Evolutionary conservation across 2,329 filamentous ascomycete species (phyloP), one percentile per base, ranked within the genome.

Genomic region (Hymenotorrendiella dingleyae): DNA sequence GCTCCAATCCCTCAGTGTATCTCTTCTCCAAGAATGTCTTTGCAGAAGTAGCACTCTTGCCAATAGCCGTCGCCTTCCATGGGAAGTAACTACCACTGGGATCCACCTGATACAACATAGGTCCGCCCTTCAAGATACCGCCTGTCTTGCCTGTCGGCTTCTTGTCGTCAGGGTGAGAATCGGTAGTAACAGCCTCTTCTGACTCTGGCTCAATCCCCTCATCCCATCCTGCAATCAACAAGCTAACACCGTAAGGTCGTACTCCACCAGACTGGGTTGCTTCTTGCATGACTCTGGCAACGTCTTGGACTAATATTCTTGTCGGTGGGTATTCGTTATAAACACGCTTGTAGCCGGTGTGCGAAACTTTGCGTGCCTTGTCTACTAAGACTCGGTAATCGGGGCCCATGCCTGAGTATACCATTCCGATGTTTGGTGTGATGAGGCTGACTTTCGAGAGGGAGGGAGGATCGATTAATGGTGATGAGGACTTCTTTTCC

Each of bases 301-400:
- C 90, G 62, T 98, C 93, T 70, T 98, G 93, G 44, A 98, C 93
- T 71, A 98, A 79, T 84, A 98, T 98, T 66, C 93, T 83, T 44
- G 93, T 98, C 5, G 93, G 93, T n/a, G 93, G 93, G 72, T 98
- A 98, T 72, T 98, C 93, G 71, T 98, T 98, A 76, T 98, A 98
- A 73, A 98, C 90, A 67, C 93, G 88, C 80, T 98, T 98, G 82
- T 98, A 98, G 67, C 83, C 85, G 36, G 93, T 94, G 72, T 98
- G 93, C 43, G 90, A 95, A 55, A 96, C 93, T 70, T 97, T 98
- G 64, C 93, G 89, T 57, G 93, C 93, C 68, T 90, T 91, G 74
- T 98, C 93, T 58, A 97, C 93, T 42, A 98, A 78, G 45, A 98
- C 88, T 67, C 93, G 83, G 73, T 97, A 98, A 69, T 98, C 93